These are phyloP conservation scores for Inonotus hispidus DNA, from an alignment of 1,284 basidiomycete genomes.

Conservation along the genomic window DNA sequence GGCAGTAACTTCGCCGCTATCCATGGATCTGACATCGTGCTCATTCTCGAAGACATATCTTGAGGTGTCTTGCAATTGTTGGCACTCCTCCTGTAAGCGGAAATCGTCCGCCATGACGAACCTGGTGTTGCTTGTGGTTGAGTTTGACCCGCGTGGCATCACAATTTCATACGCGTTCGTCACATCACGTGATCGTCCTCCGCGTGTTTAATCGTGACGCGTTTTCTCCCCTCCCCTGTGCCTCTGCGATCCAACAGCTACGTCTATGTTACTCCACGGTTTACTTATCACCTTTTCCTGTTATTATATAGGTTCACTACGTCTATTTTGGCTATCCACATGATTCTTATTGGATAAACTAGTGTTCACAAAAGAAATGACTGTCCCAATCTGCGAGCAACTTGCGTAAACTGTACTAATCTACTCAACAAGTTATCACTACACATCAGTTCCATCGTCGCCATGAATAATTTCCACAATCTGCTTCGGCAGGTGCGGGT, in stretches of 20 bases:
- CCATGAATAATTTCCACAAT: slow-evolving; percentile 15
- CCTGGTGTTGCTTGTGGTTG: not conserved
- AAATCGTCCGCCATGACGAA: slow-evolving; percentile 33
- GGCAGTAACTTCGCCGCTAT: slow-evolving; percentile 35
- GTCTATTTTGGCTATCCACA: too few relatives aligned
- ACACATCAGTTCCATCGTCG: not conserved
- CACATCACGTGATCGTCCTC: not conserved
- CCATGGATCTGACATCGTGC: slow-evolving; percentile 50
- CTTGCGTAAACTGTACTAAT: too few relatives aligned
- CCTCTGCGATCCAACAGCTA: too few relatives aligned
- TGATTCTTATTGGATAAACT: too few relatives aligned
- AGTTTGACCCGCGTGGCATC: not conserved
- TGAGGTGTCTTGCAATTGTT: slow-evolving; percentile 53
- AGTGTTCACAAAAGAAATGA: too few relatives aligned
- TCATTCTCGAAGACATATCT: slow-evolving; percentile 61
- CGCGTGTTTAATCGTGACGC: too few relatives aligned
- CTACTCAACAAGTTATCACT: not conserved
- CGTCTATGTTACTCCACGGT: too few relatives aligned
- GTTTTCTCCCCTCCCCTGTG: too few relatives aligned
- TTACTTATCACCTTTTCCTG: too few relatives aligned
- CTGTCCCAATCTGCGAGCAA: too few relatives aligned
- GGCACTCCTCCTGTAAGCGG: slow-evolving; percentile 73
- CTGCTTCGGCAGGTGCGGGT: slow-evolving; percentile 14
- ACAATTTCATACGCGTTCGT: slow-evolving; percentile 2
- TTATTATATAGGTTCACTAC: too few relatives aligned